Evolutionary conservation across 208 protist genomes (phyloP).

Genomic region (Trypanosomatidae sp.): DNA sequence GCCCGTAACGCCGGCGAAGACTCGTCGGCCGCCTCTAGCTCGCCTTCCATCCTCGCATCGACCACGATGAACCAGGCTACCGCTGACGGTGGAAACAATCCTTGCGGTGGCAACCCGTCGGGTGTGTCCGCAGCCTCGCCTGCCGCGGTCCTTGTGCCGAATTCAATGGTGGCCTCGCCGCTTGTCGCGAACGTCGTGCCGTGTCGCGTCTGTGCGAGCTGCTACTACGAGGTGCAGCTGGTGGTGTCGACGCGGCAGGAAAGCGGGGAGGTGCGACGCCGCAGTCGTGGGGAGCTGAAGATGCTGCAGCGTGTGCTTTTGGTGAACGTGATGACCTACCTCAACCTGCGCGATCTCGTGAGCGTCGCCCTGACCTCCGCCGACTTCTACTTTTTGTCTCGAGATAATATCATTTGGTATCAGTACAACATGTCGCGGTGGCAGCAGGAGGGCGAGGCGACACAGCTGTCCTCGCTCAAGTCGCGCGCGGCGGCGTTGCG

Average conservation of each 20-base stretch:
- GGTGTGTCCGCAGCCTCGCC: no score
- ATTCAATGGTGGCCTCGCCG: no score
- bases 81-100: no score
- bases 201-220: conserved; percentile 54
- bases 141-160: no score
- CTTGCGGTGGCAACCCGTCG: no score
- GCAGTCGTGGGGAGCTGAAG: conserved; percentile 83
- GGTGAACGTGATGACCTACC: conserved; percentile 72
- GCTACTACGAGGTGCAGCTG: conserved; percentile 85
- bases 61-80: no score
- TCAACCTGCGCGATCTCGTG: conserved; percentile 53
- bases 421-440: conserved; percentile 82
- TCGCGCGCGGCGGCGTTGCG: conserved; percentile 11
- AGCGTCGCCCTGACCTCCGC: conserved; percentile 64
- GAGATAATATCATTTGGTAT: conserved; percentile 88
- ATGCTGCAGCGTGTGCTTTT: conserved; percentile 76
- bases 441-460: conserved; percentile 42
- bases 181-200: no score
- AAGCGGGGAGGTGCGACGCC: conserved; percentile 61
- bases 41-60: no score
- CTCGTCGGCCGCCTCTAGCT: no score
- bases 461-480: conserved; percentile 28
- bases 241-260: conserved; percentile 69
- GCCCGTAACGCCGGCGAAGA: no score
- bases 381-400: conserved; percentile 87